Evolutionary conservation across 768 basidiomycete genomes (phyloP), one percentile per base, ranked within the genome.

Genomic region (Calocybe cyanea): DNA sequence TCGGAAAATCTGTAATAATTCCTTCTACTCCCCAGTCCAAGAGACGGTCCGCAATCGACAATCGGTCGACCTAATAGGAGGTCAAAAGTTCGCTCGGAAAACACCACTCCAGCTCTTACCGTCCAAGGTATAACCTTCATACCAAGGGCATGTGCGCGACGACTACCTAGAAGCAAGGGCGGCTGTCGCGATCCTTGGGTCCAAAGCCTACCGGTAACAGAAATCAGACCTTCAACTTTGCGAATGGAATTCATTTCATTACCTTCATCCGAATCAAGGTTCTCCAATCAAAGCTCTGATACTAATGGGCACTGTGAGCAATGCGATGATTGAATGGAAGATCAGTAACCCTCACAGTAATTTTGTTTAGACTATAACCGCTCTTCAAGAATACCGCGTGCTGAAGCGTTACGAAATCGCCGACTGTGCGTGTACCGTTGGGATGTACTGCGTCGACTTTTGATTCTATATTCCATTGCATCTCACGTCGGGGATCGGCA

Each of bases 281-380:
- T 54, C 87, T 72, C 88, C 89, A 91, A 59, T 88, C 83, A 54
- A 89, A 88, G 55, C 85, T 86, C 67, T 92, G 85, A 52, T 78
- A 87, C 85, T 88, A 52, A 6, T 18, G 36, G 43, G 36, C 13
- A 23, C 3, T 11, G 25, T 46, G 2, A 40, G 45, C 25, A 28
- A 6, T 6, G 7, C 9, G 2, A 2, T 7, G 4, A 31, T 23
- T 30, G 20, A 15, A 17, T 34, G 21, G 20, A 3, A 31, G 24
- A 19, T 41, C 34, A 7, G 45, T 21, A 9, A 56, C 78, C 25
- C 25, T 48, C 53, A 85, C 85, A 4, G 81, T 85, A 50, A 88
- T 86, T 14, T 66, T 63, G 2, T 76, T 69, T 20, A 70, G 54
- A n/a, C 64, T 63, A 60, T 87, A 87, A n/a, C 75, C 71, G 46